These are phyloP conservation scores for Cicer yamashitae DNA, from an alignment of 306 rosid species.

Conservation along the genomic window DNA sequence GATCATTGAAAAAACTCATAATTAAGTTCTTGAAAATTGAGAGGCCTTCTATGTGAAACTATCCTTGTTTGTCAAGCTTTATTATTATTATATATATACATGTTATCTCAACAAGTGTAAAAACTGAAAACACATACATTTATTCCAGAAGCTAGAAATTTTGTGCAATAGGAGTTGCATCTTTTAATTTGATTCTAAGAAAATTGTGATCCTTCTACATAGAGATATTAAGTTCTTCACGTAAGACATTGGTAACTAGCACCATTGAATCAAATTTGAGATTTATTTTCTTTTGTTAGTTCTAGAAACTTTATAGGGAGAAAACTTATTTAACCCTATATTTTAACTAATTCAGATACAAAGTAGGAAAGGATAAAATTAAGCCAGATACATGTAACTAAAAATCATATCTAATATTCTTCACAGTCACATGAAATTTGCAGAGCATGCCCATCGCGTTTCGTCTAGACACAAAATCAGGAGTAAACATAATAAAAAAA, in stretches of 20 bases:
- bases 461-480: too few species aligned
- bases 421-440: too few species aligned
- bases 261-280: not conserved
- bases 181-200: not conserved
- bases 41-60: not conserved
- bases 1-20: constrained; percentile 27
- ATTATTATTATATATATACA: not conserved
- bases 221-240: not conserved
- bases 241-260: not conserved
- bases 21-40: constrained; percentile 2
- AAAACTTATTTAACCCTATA: too few species aligned
- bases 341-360: too few species aligned
- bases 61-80: not conserved
- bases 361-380: too few species aligned
- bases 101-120: constrained; percentile 9
- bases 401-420: too few species aligned
- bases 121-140: not conserved
- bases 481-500: too few species aligned
- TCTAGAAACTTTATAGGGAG: too few species aligned
- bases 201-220: not conserved
- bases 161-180: not conserved
- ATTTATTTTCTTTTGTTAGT: not conserved
- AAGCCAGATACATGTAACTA: too few species aligned
- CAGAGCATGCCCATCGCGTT: too few species aligned
- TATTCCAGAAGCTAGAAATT: not conserved